phyloP scores from a whole-genome alignment of 345 rosid species.

The Erucastrum elatum region DNA sequence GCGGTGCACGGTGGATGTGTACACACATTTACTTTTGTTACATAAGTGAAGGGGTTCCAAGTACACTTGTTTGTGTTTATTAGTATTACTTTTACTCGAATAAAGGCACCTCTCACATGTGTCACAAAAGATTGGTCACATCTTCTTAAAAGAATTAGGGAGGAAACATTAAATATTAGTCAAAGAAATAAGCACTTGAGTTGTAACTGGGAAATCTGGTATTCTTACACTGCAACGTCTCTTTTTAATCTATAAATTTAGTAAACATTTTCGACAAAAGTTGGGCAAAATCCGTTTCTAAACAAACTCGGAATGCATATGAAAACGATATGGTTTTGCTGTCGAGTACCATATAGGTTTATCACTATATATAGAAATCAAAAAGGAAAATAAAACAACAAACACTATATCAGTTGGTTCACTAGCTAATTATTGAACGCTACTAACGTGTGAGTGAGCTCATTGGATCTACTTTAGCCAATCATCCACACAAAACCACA shows the following conservation, averaged over 20 bases:
- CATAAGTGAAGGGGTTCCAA: constrained; percentile 9
- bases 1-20: constrained; percentile 5
- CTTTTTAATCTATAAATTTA: not conserved
- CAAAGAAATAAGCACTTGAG: not conserved
- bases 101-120: constrained; percentile 32
- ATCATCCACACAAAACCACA: constrained; percentile 8
- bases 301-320: not conserved
- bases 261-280: not conserved
- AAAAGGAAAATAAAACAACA: not conserved
- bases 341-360: not conserved
- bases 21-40: not conserved
- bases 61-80: constrained; percentile 13
- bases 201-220: not conserved
- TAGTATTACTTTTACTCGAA: not conserved
- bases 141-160: not conserved
- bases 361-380: not conserved
- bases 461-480: constrained; percentile 14
- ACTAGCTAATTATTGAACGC: constrained; percentile 5
- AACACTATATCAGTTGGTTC: not conserved
- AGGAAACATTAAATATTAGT: not conserved
- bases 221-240: not conserved
- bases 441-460: constrained; percentile 3
- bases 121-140: constrained; percentile 22
- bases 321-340: not conserved
- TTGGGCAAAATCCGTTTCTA: not conserved